Conservation (phyloP, 2,329 filamentous ascomycete species). For the Alternaria arborescens region DNA sequence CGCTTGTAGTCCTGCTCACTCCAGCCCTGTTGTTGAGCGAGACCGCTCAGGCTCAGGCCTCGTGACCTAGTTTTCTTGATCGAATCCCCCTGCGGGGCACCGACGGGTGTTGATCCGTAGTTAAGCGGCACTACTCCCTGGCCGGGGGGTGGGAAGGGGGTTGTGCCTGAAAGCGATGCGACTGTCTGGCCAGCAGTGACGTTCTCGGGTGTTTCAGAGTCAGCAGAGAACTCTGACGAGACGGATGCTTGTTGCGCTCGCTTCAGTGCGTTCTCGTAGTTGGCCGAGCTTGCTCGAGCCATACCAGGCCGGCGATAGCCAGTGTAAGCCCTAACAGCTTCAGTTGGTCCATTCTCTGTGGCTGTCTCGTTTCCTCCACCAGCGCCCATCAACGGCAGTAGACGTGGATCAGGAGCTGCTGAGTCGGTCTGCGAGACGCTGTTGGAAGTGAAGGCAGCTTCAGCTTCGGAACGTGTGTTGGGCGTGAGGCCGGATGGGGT, state of each 20-base stretch:
- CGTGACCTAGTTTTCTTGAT: slow-evolving; percentile 41
- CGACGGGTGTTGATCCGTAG: slow-evolving; percentile 30
- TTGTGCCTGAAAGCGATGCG: slow-evolving; percentile 24
- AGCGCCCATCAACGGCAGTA: slow-evolving; percentile 14
- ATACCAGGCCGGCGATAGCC: slow-evolving; percentile 34
- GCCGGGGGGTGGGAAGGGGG: slow-evolving; percentile 38
- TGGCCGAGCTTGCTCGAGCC: slow-evolving; percentile 38
- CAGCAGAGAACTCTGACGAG: slow-evolving; percentile 34
- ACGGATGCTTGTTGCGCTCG: slow-evolving; percentile 33
- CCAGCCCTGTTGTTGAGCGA: slow-evolving; percentile 47
- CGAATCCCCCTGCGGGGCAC: slow-evolving; percentile 32
- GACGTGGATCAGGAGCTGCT: slow-evolving; percentile 42
- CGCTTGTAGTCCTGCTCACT: slow-evolving; percentile 48
- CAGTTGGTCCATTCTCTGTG: slow-evolving; percentile 20
- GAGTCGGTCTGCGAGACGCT: slow-evolving; percentile 45
- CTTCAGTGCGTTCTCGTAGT: slow-evolving; percentile 43
- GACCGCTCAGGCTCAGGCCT: slow-evolving; percentile 40
- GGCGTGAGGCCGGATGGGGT: slow-evolving; percentile 49
- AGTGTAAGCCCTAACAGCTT: slow-evolving; percentile 39
- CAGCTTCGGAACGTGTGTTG: slow-evolving; percentile 47
- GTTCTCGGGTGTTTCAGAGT: slow-evolving; percentile 21
- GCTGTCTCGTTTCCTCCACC: slow-evolving; percentile 11
- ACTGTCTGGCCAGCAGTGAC: slow-evolving; percentile 24
- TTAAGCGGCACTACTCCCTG: slow-evolving; percentile 47
- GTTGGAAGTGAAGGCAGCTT: slow-evolving; percentile 46